Conservation (phyloP, 2,329 filamentous ascomycete species). For the Tricladium varicosporioides region DNA sequence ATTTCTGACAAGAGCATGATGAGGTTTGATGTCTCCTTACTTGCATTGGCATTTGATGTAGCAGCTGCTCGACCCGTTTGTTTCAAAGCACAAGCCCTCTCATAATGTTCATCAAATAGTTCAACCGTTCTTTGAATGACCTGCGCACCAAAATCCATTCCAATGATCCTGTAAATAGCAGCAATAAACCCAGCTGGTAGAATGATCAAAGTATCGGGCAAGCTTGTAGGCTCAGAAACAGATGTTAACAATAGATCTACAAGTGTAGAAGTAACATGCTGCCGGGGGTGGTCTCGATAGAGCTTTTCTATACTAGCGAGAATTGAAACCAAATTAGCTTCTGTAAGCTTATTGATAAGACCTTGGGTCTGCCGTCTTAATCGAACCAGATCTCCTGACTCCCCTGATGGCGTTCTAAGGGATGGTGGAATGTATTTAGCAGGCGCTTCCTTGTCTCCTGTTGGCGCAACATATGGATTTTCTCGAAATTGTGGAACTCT, state of each 20-base stretch:
- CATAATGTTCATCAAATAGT: conserved; percentile 68
- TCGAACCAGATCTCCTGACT: conserved; percentile 64
- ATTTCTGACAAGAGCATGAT: conserved; percentile 80
- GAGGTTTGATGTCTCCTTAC: conserved; percentile 71
- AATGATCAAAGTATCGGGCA: conserved; percentile 88
- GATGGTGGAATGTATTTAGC: conserved; percentile 91
- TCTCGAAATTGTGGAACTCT: conserved; percentile 57
- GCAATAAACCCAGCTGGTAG: conserved; percentile 87
- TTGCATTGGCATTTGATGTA: conserved; percentile 28
- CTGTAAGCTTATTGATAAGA: conserved; percentile 87
- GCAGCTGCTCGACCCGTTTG: conserved; percentile 31
- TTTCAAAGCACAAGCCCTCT: conserved; percentile 35
- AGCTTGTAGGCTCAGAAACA: conserved; percentile 71
- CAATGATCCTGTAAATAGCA: conserved; percentile 82
- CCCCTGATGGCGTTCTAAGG: conserved; percentile 61
- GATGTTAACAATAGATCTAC: conserved; percentile 77
- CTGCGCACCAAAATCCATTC: conserved; percentile 86
- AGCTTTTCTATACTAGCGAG: conserved; percentile 77
- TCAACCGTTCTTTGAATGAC: conserved; percentile 76
- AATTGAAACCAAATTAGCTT: conserved; percentile 84
- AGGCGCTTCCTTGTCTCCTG: conserved; percentile 43
- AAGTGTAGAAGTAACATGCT: conserved; percentile 79
- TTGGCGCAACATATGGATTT: conserved; percentile 85
- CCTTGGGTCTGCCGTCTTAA: conserved; percentile 82
- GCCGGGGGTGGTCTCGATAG: conserved; percentile 81